Evolutionary conservation across 2,329 filamentous ascomycete species (phyloP), one percentile per base, ranked within the genome.

Genomic region (Zasmidium cellare): DNA sequence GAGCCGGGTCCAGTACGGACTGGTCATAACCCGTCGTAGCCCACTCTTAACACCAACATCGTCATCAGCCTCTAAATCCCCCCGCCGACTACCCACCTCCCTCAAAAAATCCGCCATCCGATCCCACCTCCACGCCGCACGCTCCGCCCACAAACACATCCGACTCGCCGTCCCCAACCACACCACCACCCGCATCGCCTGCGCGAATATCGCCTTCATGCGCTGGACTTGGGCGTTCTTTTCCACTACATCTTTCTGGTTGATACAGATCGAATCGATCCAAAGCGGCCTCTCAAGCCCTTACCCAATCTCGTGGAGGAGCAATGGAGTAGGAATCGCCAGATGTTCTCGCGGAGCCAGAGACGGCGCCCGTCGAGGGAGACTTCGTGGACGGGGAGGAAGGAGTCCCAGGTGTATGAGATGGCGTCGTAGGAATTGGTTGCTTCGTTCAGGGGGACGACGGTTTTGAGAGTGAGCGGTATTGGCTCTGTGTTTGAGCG

Each of bases 191-290:
- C 16, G 11, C 35, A 3, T 41, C 7, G 35, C 35, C 11, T 41
- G 35, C 11, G 35, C 7, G 16, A 9, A 41, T 9, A 41, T 41
- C 7, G 3, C n/a, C 12, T 3, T 14, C 55, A 53, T 53, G 5
- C 20, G 31, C 6, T 47, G 41, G n/a, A 53, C 55, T 19, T 57
- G 55, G 2, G 46, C 31, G 35, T 45, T 49, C 25, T 57, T 57
- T 45, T 53, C 55, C 14, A n/a, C 16, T 19, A 41, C 3, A 14
- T 57, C n/a, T 2, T n/a, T 20, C 20, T 53, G 55, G 20, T 57
- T 18, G 45, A 57, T 57, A 22, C 55, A 53, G 3, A 47, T 44
- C 2, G 50, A 52, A 20, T 49, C 55, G 23, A 57, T 57, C 49
- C 50, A 57, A 5, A 57, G 16, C 2, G 20, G 18, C 9, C 25